Conservation (phyloP, 2,329 filamentous ascomycete species). For the Apiospora pterosperma region DNA sequence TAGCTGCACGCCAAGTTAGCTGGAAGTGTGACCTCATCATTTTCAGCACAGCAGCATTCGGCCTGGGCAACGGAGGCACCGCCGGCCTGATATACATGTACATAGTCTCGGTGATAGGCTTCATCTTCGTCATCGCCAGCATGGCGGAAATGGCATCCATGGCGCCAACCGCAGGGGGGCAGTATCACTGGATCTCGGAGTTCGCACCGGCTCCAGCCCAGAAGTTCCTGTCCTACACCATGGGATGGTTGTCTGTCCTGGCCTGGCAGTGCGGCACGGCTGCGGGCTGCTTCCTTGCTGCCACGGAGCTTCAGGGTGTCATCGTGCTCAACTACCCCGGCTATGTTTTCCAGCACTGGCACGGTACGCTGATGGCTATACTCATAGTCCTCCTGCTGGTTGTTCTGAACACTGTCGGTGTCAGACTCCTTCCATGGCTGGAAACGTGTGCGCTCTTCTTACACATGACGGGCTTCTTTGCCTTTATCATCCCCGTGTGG, state of each 20-base stretch:
- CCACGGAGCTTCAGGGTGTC: conserved; percentile 12
- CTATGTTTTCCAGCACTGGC: conserved; percentile 25
- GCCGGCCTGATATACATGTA: conserved; percentile 52
- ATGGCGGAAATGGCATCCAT: conserved; percentile 19
- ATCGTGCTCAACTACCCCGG: background rate
- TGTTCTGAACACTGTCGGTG: conserved; percentile 41
- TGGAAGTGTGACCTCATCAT: background rate
- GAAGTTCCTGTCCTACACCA: conserved; percentile 50
- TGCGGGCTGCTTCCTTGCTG: conserved; percentile 28
- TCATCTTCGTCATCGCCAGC: conserved; percentile 35
- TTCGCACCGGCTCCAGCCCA: conserved; percentile 44
- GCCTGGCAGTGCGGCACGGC: conserved; percentile 34
- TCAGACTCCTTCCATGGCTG: conserved; percentile 35
- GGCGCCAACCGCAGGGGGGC: conserved; percentile 20
- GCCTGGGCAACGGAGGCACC: conserved; percentile 47
- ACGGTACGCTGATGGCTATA: conserved; percentile 39
- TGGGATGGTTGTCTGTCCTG: conserved; percentile 43
- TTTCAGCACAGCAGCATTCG: conserved; percentile 29
- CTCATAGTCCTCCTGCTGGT: conserved; percentile 37
- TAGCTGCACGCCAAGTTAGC: background rate
- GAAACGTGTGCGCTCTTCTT: conserved; percentile 40
- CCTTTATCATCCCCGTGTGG: conserved; percentile 36
- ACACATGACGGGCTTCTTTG: conserved; percentile 41
- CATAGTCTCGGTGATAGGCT: conserved; percentile 43
- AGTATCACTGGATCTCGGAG: conserved; percentile 51